Evolutionary conservation across 2,329 filamentous ascomycete genomes (phyloP).

Genomic region (Fusarium chlamydosporum): DNA sequence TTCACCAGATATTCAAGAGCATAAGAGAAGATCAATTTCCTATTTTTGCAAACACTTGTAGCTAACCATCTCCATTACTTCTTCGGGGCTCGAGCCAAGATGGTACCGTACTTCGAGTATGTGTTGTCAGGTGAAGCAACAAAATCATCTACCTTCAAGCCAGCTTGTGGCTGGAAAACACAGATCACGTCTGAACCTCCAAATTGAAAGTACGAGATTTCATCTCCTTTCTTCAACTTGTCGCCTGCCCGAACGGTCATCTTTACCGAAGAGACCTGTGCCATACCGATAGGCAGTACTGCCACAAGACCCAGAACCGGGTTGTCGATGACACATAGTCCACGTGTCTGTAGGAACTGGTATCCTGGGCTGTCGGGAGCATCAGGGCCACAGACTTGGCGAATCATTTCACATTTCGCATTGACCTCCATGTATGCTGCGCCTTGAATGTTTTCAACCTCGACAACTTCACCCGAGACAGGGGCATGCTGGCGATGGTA

Average conservation of each 20-base stretch:
- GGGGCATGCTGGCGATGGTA: slow-evolving; percentile 15
- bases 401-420: slow-evolving; percentile 3
- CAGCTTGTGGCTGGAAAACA: slow-evolving; percentile 15
- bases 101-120: slow-evolving; percentile 20
- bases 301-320: slow-evolving; percentile 14
- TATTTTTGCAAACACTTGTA: no score
- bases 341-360: slow-evolving; percentile 22
- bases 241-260: slow-evolving; percentile 5
- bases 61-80: no score
- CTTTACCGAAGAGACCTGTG: slow-evolving; percentile 7
- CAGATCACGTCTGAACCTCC: slow-evolving; percentile 26
- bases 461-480: slow-evolving; percentile 8
- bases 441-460: slow-evolving; percentile 21
- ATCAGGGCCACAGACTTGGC: slow-evolving; percentile 9
- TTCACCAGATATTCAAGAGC: no score
- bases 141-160: slow-evolving; percentile 3
- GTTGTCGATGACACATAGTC: slow-evolving; percentile 19
- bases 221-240: slow-evolving; percentile 6
- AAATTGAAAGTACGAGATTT: slow-evolving; percentile 25
- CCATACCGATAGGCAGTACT: slow-evolving; percentile 11
- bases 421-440: slow-evolving; percentile 17
- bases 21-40: no score
- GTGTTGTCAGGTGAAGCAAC: slow-evolving; percentile 13
- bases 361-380: slow-evolving; percentile 5
- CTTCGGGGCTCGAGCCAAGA: slow-evolving; percentile 2